Evolutionary conservation across 768 basidiomycete genomes (phyloP).

Genomic region (Tricholoma saponaceum): DNA sequence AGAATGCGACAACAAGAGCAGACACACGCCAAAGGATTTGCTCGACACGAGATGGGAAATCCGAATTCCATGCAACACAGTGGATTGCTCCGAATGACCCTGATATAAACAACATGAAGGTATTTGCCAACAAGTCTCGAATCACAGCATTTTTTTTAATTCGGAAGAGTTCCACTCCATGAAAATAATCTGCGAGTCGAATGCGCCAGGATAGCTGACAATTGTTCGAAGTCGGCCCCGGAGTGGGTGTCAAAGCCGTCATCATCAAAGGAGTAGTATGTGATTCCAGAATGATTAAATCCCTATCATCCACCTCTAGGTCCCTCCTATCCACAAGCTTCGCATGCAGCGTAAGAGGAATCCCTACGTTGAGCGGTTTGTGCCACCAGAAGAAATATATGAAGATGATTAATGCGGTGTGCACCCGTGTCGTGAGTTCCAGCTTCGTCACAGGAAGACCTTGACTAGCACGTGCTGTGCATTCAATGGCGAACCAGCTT

Average conservation of each 20-base stretch:
- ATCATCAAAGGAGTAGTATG: not conserved
- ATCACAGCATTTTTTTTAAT: not conserved
- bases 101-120: constrained; percentile 1
- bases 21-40: constrained; percentile 17
- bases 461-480: constrained; percentile 2
- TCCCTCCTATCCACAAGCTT: no score
- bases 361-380: constrained; percentile 19
- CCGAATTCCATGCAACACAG: constrained; percentile 16
- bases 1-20: not conserved
- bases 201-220: not conserved
- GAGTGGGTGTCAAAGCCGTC: not conserved
- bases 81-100: constrained; percentile 18
- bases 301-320: not conserved
- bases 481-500: constrained; percentile 12
- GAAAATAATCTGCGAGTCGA: no score
- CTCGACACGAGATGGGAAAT: constrained; percentile 15
- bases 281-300: no score
- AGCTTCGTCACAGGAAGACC: constrained; percentile 12
- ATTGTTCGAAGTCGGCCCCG: no score
- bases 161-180: no score
- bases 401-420: constrained; percentile 8
- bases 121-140: not conserved
- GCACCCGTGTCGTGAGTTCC: constrained; percentile 14
- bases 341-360: no score
- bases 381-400: constrained; percentile 16